Evolutionary conservation across 192 early-diverging fungal species (phyloP), one percentile per base, ranked within the genome.

Genomic region (Podila minutissima): DNA sequence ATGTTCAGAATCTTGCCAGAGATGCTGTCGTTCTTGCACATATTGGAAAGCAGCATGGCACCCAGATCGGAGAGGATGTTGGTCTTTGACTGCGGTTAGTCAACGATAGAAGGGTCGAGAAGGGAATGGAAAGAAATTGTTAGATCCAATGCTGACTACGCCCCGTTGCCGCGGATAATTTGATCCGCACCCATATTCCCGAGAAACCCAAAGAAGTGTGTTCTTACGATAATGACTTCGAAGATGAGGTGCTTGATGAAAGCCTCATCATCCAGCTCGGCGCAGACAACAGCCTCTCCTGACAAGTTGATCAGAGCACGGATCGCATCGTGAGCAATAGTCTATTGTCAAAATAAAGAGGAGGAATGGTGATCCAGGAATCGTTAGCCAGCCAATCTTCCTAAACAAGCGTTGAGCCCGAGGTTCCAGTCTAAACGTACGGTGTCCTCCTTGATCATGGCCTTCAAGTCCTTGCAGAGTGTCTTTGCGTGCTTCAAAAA

Each of bases 21-120:
- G 28, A 92, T 85, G 4, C 64, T 49, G 51, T 90, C 92, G 65
- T 87, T 62, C 69, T 97, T 96, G 57, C 96, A 91, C 65, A 97
- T 83, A 79, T 98, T 98, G 67, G 96, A 97, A 29, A 98, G 78
- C 17, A 97, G 86, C 96, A 98, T 96, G 69, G 92, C 94, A 51
- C 87, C 94, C 33, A 94, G 84, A 83, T 97, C 96, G 9, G 95
- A 91, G 15, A 95, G 68, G 17, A 95, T 86, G 46, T 81, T 72
- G 65, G 64, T 73, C 33, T 81, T 75, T 59, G 59, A 67, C 69
- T 69, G 46, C 7, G 53, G 24, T 55, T 19, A n/a, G 4, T 24
- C 53, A n/a, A 55, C 3, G 17, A 59, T 59, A 55, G 60, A 19
- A 60, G 4, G 26, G 62, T 35, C 22, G 29, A 78, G 62, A 31